A percentile compares a stretch with the other conserved stretches of the same genome.
These are phyloP conservation scores for Arthrobotrys entomopaga DNA, from an alignment of 2,329 filamentous ascomycete genomes.

Conservation along the genomic window DNA sequence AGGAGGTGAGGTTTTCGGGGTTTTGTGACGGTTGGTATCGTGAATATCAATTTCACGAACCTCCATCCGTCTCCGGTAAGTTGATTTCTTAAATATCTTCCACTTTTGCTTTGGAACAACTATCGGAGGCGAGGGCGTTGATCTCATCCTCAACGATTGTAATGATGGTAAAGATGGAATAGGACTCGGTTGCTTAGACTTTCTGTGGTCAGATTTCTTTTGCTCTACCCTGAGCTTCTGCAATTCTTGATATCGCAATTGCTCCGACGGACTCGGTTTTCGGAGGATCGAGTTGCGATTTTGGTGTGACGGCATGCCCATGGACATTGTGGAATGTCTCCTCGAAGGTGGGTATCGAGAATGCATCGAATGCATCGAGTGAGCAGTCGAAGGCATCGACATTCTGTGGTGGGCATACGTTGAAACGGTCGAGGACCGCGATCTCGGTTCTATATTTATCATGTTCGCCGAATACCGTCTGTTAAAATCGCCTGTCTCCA, in stretches of 20 bases:
- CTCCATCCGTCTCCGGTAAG: conserved; percentile 43
- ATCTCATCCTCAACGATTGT: conserved; percentile 1
- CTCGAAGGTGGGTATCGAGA: conserved; percentile 29
- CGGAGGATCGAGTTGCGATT: conserved; percentile 38
- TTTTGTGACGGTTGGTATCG: conserved; percentile 43
- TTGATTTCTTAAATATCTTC: conserved; percentile 54
- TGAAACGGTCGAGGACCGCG: conserved; percentile 32
- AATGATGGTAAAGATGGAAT: conserved; percentile 3
- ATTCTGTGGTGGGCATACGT: conserved; percentile 28
- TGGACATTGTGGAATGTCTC: conserved; percentile 41
- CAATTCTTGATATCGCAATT: conserved; percentile 29
- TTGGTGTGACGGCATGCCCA: conserved; percentile 15
- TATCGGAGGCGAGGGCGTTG: conserved; percentile 12
- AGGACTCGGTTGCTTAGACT: conserved; percentile 27
- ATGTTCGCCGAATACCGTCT: conserved; percentile 44
- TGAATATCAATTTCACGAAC: conserved; percentile 53
- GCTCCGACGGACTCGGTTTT: conserved; percentile 37
- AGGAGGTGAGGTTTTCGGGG: conserved; percentile 17
- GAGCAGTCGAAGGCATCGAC: conserved; percentile 43
- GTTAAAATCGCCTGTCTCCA: conserved; percentile 4
- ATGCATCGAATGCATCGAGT: conserved; percentile 14
- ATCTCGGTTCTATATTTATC: conserved; percentile 15
- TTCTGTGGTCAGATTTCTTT: conserved; percentile 26
- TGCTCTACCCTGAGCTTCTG: conserved; percentile 30
- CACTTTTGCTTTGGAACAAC: conserved; percentile 24